Conservation (phyloP, 1,284 basidiomycete genomes). For the Austroboletus niveus region DNA sequence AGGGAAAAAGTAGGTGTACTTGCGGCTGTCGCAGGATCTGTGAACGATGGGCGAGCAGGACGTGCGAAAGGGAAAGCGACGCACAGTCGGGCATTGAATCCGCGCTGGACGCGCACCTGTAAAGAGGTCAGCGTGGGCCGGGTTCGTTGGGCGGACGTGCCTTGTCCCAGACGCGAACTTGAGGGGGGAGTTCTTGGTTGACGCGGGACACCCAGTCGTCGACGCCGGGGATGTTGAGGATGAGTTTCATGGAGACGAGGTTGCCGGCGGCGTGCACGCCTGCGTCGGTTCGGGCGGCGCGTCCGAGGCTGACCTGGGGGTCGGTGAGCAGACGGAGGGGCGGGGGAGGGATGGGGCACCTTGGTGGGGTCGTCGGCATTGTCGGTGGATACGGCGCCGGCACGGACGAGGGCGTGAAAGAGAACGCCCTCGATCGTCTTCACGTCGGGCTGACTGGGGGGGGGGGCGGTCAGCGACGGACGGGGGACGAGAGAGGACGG, state of each 20-base stretch:
- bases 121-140: no score
- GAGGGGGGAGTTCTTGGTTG: constrained; percentile 84
- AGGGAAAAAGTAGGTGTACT: constrained; percentile 97
- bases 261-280: constrained; percentile 98
- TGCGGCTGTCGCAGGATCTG: constrained; percentile 88
- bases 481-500: constrained; percentile 29
- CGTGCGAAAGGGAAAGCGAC: constrained; percentile 28
- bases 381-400: constrained; percentile 89
- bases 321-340: constrained; percentile 35
- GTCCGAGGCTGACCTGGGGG: constrained; percentile 72
- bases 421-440: constrained; percentile 91
- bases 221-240: constrained; percentile 71
- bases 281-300: constrained; percentile 94
- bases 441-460: constrained; percentile 44
- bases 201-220: constrained; percentile 72
- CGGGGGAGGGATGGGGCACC: constrained; percentile 6
- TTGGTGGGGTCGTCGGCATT: constrained; percentile 92
- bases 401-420: constrained; percentile 85
- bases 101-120: constrained; percentile 79
- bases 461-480: no score
- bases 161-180: constrained; percentile 92
- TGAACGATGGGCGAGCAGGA: constrained; percentile 10
- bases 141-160: constrained; percentile 39
- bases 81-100: constrained; percentile 88
- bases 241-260: constrained; percentile 89